Percentiles rank a stretch among this genome's conserved stretches.
phyloP scores from a whole-genome alignment of 169 alveolate species.

The Pseudocohnilembus persalinus region DNA sequence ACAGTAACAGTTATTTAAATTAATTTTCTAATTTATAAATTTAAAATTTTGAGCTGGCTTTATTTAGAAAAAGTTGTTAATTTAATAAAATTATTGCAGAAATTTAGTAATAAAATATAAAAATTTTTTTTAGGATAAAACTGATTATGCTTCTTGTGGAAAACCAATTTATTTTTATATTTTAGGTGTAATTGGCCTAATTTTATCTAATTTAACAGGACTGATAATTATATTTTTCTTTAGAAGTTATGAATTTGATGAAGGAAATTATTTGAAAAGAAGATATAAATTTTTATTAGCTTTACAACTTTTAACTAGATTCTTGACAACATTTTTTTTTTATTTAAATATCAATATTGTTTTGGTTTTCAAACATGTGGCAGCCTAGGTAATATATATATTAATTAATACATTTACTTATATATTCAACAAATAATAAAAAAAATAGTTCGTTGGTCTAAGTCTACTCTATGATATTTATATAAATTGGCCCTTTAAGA shows the following conservation, averaged over 20 bases:
- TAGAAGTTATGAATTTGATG: conserved; percentile 18
- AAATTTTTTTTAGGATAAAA: background rate
- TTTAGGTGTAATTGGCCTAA: conserved; percentile 2
- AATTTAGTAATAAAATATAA: too few relatives aligned
- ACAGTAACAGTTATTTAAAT: too few relatives aligned
- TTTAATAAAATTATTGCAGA: too few relatives aligned
- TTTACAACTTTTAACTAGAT: background rate
- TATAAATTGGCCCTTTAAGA: conserved; percentile 6
- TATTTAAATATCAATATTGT: background rate
- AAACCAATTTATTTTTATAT: background rate
- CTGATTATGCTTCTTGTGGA: background rate
- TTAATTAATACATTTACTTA: too few relatives aligned
- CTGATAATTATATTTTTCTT: conserved; percentile 3
- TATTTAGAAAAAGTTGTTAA: too few relatives aligned
- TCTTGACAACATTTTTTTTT: background rate
- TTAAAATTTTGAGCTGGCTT: too few relatives aligned
- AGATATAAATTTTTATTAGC: background rate
- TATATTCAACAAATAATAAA: background rate
- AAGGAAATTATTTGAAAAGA: conserved; percentile 10
- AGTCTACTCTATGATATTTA: conserved; percentile 1
- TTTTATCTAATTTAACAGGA: background rate
- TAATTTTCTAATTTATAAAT: too few relatives aligned
- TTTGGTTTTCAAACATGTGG: conserved; percentile 3
- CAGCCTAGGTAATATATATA: background rate
- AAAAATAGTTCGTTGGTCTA: background rate